Base-by-base conservation (phyloP, 805 yeast genomes). In the Clavispora santaluciae region DNA sequence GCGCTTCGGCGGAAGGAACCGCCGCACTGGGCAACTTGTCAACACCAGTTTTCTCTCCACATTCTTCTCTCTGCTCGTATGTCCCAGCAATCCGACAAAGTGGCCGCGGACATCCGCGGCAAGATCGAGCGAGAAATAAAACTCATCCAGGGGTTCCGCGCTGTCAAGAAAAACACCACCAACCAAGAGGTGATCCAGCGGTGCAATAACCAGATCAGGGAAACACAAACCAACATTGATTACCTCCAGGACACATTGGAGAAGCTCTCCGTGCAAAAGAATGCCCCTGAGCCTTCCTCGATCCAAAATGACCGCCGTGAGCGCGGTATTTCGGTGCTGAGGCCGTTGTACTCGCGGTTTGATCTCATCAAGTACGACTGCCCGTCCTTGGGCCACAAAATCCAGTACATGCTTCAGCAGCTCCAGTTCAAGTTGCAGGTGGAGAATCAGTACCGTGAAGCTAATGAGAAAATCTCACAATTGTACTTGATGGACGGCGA, bases 371-470 rank as follows among this genome's bases (percentile, higher is more conserved):
- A 89, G 54, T 89, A 88, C 57, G 97, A 93, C 55, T 86, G 96
- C 53, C 96, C 97, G 0, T 86, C 95, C 0, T 68, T 93, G 51
- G 96, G 97, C 9, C 96, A 93, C 54, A 78, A 93, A 48, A 93
- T 93, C 56, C 96, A 88, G 63, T 82, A 86, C 54, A 90, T 93
- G 98, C 75, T 91, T 41, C 97, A 90, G 64, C 95, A 89, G 62
- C 72, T 93, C 44, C 96, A 90, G 59, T 89, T 91, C 62, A 93
- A 93, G 63, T 73, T 91, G 35, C 93, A 91, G 56, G 95, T 91
- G 28, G 99, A 93, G 61, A 81, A 86, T 53, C 95, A 93, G 63
- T 93, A 91, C 63, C 81, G 83, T 54, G 91, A 83, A 49, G 98
- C 97, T 5, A 89, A 89, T 51, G 95, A 87, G 48, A 93, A 91